Evolutionary conservation across 164 flowering plant genomes (phyloP).

Genomic region (Hamamelis virginiana): DNA sequence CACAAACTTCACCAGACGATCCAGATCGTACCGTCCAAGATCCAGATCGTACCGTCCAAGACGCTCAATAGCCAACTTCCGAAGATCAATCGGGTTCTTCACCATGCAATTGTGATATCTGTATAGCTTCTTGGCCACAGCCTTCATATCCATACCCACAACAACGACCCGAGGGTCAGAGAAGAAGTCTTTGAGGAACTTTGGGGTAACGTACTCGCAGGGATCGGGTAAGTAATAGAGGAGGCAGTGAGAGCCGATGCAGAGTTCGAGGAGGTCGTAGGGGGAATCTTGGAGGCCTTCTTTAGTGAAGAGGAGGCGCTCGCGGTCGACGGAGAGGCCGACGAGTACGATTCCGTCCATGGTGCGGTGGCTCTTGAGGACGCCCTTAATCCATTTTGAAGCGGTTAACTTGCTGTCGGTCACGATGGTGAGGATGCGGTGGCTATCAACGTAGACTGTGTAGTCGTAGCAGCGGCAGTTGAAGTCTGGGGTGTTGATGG

Average conservation of each 20-base stretch:
- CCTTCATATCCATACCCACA: slow-evolving; percentile 1
- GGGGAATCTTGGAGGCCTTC: background rate
- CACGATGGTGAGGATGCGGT: slow-evolving; percentile 8
- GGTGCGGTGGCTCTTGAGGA: background rate
- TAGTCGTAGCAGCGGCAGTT: no score
- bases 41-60: slow-evolving; percentile 1
- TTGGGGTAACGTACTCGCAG: background rate
- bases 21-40: background rate
- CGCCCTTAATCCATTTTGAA: slow-evolving; percentile 2
- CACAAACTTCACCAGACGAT: slow-evolving; percentile 10
- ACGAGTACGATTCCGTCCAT: background rate
- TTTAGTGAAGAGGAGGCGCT: background rate
- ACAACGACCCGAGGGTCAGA: background rate
- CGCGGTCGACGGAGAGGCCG: background rate
- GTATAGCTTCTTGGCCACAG: slow-evolving; percentile 3
- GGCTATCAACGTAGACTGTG: no score
- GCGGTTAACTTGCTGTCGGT: background rate
- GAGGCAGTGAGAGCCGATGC: slow-evolving; percentile 11
- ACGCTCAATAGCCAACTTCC: background rate
- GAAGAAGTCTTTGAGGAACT: background rate
- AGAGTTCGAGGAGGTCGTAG: background rate
- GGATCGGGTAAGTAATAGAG: background rate
- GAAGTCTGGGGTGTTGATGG: no score
- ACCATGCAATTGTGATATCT: background rate
- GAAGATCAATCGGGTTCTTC: background rate